Percentiles rank a stretch among this genome's conserved stretches.
phyloP scores from a whole-genome alignment of 805 yeast genomes.

The Starmera dryadoides region DNA sequence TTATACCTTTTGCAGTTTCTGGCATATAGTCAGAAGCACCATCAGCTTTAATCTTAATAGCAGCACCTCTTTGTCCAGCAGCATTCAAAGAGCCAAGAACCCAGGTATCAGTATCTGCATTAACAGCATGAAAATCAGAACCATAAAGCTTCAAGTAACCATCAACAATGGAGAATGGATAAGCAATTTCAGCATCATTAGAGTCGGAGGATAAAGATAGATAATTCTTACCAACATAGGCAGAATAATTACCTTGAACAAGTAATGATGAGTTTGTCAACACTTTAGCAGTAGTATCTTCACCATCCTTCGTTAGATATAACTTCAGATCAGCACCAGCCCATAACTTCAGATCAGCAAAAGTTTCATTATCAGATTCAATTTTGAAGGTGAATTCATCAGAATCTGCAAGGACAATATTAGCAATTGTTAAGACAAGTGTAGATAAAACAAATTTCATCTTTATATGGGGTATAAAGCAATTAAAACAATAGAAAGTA shows the following conservation, averaged over 20 bases:
- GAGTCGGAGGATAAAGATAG: not conserved
- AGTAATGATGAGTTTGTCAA: not conserved
- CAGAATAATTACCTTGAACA: not conserved
- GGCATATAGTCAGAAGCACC: not conserved
- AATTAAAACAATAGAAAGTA: too few relatives aligned
- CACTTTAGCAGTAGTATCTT: not conserved
- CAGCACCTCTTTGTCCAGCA: not conserved
- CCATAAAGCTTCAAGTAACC: constrained; percentile 3
- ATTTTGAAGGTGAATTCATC: not conserved
- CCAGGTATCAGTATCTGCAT: constrained; percentile 1
- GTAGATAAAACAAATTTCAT: not conserved
- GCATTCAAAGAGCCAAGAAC: constrained; percentile 3
- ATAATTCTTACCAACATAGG: constrained; percentile 5
- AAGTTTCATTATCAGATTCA: constrained; percentile 3
- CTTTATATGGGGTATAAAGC: too few relatives aligned
- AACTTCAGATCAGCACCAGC: constrained; percentile 4
- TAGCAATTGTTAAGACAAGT: not conserved
- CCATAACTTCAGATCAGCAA: constrained; percentile 18
- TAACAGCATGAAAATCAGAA: constrained; percentile 4
- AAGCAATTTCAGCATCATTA: not conserved
- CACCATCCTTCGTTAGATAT: not conserved
- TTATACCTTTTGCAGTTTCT: not conserved
- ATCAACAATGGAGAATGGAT: constrained; percentile 1
- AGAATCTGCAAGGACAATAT: not conserved
- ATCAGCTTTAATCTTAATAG: not conserved